Conservation (phyloP, 2,329 filamentous ascomycete genomes). For the Colletotrichum falcatum region DNA sequence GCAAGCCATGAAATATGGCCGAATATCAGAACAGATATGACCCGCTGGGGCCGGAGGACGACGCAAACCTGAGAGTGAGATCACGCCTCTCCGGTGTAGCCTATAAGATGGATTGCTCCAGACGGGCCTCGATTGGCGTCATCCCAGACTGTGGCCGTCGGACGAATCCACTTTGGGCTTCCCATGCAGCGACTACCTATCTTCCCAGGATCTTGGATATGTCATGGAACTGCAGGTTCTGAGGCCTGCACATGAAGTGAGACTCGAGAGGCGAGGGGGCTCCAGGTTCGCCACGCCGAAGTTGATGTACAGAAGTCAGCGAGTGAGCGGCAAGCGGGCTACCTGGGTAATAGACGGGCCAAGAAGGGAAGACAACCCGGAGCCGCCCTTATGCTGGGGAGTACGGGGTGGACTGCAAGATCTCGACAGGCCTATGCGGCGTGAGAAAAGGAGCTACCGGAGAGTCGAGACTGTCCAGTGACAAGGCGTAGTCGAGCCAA, state of each 20-base stretch:
- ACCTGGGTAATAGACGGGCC: background rate
- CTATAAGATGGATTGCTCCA: slow-evolving; percentile 4
- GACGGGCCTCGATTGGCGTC: slow-evolving; percentile 30
- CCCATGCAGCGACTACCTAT: slow-evolving; percentile 19
- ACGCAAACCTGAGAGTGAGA: slow-evolving; percentile 5
- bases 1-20: slow-evolving; percentile 5
- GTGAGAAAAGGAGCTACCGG: background rate
- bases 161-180: slow-evolving; percentile 29
- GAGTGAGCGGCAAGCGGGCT: background rate
- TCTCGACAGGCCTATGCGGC: slow-evolving; percentile 2
- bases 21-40: slow-evolving; percentile 3
- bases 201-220: slow-evolving; percentile 9
- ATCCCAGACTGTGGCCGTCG: slow-evolving; percentile 25
- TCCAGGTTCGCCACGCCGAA: slow-evolving; percentile 15
- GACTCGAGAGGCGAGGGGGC: background rate
- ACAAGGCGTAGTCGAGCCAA: slow-evolving; percentile 6
- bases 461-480: slow-evolving; percentile 25
- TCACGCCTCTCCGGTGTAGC: background rate
- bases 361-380: background rate
- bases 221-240: slow-evolving; percentile 11
- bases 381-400: background rate
- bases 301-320: background rate
- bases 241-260: slow-evolving; percentile 2
- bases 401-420: background rate
- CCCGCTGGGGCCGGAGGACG: slow-evolving; percentile 11